A percentile compares a stretch with the other conserved stretches of the same genome.
Evolutionary conservation across 768 basidiomycete genomes (phyloP).

Genomic region (Mycena maculata): DNA sequence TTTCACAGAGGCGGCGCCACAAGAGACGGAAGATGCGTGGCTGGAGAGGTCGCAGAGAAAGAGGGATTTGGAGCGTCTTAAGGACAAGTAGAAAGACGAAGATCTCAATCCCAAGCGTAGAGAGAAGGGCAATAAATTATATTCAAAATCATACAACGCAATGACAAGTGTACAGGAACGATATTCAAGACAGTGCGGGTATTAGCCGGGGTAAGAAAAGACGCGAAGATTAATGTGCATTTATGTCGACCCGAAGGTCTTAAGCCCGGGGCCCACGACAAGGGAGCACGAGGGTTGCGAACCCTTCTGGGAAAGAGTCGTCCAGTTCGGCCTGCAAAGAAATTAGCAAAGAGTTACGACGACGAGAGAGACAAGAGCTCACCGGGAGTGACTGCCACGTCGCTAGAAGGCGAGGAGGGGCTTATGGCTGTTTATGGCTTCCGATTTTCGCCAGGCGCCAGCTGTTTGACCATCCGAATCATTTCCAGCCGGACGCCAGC

Average conservation of each 20-base stretch:
- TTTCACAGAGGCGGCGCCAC: too few relatives aligned
- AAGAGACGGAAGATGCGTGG: too few relatives aligned
- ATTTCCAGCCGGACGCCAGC: neutral
- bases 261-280: slow-evolving; percentile 13
- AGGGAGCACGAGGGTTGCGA: slow-evolving; percentile 22
- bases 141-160: too few relatives aligned
- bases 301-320: slow-evolving; percentile 6
- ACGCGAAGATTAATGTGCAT: slow-evolving; percentile 26
- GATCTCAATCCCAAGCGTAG: too few relatives aligned
- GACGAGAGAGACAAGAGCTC: neutral
- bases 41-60: too few relatives aligned
- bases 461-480: neutral
- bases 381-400: slow-evolving; percentile 5
- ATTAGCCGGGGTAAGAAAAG: too few relatives aligned
- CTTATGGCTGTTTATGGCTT: slow-evolving; percentile 9
- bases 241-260: slow-evolving; percentile 13
- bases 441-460: neutral
- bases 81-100: too few relatives aligned
- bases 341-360: neutral
- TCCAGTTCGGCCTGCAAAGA: slow-evolving; percentile 6
- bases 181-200: slow-evolving; percentile 9
- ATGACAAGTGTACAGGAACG: too few relatives aligned
- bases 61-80: too few relatives aligned
- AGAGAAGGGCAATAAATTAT: too few relatives aligned
- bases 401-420: slow-evolving; percentile 2